phyloP scores from a whole-genome alignment of 768 basidiomycete genomes.

The Psilocybe tampanensis region DNA sequence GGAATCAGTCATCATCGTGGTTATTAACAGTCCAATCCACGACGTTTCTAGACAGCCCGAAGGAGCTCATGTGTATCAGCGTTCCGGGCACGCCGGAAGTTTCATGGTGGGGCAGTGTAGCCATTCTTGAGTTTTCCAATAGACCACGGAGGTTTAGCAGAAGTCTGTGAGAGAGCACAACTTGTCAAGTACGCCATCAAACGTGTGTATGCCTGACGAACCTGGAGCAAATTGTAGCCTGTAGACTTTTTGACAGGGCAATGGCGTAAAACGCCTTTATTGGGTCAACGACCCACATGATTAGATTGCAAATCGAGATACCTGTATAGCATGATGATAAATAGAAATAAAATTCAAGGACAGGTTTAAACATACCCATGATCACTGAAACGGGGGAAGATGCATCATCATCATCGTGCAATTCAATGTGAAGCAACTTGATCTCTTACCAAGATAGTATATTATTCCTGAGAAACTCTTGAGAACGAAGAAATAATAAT shows the following conservation, averaged over 20 bases:
- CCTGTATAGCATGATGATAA: background rate
- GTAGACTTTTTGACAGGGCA: constrained; percentile 5
- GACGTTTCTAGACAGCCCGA: background rate
- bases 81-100: background rate
- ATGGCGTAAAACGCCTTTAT: background rate
- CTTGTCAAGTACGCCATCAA: background rate
- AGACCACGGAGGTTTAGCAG: constrained; percentile 5
- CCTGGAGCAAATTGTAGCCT: constrained; percentile 13
- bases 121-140: background rate
- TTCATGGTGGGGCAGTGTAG: background rate
- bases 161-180: background rate
- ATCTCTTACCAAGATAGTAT: constrained; percentile 14
- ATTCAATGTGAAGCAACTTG: background rate
- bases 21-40: background rate
- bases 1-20: background rate
- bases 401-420: background rate
- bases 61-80: background rate
- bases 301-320: constrained; percentile 1
- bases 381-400: background rate
- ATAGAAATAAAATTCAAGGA: background rate
- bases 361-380: background rate
- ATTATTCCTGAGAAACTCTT: constrained; percentile 1
- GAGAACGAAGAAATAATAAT: background rate
- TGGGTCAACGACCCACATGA: constrained; percentile 7
- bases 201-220: background rate